Base-by-base conservation (phyloP, 176 grass and related monocot genomes). In the Eremochloa ophiuroides region DNA sequence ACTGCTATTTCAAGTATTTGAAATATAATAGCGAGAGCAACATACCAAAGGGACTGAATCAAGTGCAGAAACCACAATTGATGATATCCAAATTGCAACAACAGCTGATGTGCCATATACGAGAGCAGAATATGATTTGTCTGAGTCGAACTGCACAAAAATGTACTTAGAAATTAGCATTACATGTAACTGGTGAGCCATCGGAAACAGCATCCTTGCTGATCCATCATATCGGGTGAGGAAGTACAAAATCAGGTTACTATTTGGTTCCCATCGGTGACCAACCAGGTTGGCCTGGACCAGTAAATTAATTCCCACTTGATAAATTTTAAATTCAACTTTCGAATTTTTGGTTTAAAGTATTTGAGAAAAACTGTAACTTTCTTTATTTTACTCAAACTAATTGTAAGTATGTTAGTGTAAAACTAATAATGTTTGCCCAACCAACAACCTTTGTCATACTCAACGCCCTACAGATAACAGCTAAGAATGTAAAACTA, bases 1-100 rank as follows among this genome's bases (percentile, higher is more conserved):
- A 41, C n/a, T 53, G 17, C 34, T 43, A 68, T 64, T 73, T 39
- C 18, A 64, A 64, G 7, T 46, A 39, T 6, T 43, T 2, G 29
- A 60, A 75, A 33, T 38, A 25, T 63, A 31, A 29, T 42, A n/a
- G 71, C 58, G 15, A 62, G 15, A 33, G 29, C 25, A 16, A 66
- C 88, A 13, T 88, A 97, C 91, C 84, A 97, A 42, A 63, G 89
- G 94, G 73, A 91, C 77, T 9, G 94, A 97, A 82, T 97, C 86
- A 37, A 97, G 17, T 71, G 84, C 79, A 85, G 91, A 94, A 89
- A 91, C 73, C 44, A 97, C 62, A 63, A 88, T 80, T 44, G 89
- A 91, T 74, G 91, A 91, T 53, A 94, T 66, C 91, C 89, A 89
- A 63, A 97, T 48, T 71, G 89, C 70, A 81, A 89, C 75, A 79